A percentile compares a stretch with the other conserved stretches of the same genome.
These are phyloP conservation scores for Cladobotryum protrusum DNA, from an alignment of 2,329 filamentous ascomycete species.

Conservation along the genomic window DNA sequence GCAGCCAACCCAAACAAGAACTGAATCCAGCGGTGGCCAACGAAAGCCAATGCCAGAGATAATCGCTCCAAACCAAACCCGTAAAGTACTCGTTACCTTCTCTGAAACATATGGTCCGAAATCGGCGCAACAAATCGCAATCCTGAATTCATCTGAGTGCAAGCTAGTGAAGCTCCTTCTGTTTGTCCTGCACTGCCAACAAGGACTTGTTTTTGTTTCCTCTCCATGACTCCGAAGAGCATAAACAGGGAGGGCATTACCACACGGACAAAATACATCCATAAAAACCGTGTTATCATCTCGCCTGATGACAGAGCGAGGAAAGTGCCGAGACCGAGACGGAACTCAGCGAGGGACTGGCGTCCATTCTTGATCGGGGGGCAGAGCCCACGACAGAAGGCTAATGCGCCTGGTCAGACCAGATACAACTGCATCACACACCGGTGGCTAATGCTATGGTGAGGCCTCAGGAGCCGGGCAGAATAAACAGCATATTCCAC, in stretches of 20 bases:
- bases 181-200: conserved; percentile 77
- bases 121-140: conserved; percentile 14
- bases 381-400: conserved; percentile 37
- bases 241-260: conserved; percentile 54
- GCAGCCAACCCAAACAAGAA: conserved; percentile 17
- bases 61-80: conserved; percentile 3
- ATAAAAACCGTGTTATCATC: conserved; percentile 79
- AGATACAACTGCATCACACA: conserved; percentile 41
- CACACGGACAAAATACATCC: conserved; percentile 90
- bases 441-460: conserved; percentile 34
- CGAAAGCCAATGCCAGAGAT: conserved; percentile 4
- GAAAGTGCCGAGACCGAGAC: conserved; percentile 31
- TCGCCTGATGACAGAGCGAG: conserved; percentile 39
- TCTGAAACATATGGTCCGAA: conserved; percentile 12
- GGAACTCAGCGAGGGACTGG: conserved; percentile 36
- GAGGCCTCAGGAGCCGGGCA: conserved; percentile 34
- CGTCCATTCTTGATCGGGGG: conserved; percentile 40
- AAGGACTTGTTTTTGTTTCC: conserved; percentile 93
- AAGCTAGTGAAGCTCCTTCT: conserved; percentile 51
- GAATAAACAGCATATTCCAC: conserved; percentile 14
- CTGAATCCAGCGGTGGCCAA: neutral
- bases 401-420: conserved; percentile 54
- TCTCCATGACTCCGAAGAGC: conserved; percentile 46
- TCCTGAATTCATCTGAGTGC: conserved; percentile 9
- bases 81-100: conserved; percentile 16